phyloP scores from a whole-genome alignment of 495 filamentous ascomycete species.

The Aspergillus indologenus region DNA sequence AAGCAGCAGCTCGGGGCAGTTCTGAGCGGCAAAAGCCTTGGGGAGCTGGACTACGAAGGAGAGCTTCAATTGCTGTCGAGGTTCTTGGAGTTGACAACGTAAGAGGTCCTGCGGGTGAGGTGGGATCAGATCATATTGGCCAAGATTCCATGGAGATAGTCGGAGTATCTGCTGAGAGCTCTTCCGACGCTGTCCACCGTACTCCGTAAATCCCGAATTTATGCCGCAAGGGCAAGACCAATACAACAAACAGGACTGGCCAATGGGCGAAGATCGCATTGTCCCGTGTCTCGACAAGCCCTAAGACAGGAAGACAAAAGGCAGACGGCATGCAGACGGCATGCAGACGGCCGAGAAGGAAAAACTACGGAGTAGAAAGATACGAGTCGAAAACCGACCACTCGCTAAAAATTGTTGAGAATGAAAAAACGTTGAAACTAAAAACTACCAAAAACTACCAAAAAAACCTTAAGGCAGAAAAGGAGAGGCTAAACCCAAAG shows the following conservation, averaged over 20 bases:
- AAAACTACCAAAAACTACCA: background rate
- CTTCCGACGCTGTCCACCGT: too few species aligned
- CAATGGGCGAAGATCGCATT: background rate
- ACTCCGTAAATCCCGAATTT: background rate
- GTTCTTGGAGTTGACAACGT: background rate
- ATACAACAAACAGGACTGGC: background rate
- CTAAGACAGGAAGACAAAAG: background rate
- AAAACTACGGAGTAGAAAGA: too few species aligned
- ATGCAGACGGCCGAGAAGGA: background rate
- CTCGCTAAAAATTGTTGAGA: conserved; percentile 1
- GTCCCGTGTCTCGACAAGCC: background rate
- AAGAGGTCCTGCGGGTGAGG: background rate
- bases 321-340: too few species aligned
- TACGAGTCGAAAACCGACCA: background rate
- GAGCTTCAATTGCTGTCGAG: background rate
- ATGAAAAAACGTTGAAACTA: conserved; percentile 1
- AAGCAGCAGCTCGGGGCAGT: background rate
- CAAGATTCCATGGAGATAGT: background rate
- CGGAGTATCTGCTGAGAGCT: background rate
- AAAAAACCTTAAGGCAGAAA: background rate
- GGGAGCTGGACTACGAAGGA: background rate
- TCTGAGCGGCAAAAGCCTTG: background rate
- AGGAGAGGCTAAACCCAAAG: background rate
- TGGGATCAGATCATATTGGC: too few species aligned
- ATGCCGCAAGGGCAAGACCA: background rate